Evolutionary conservation across 352 stramenopile species (phyloP), one percentile per base, ranked within the genome.

Genomic region (Peronosclerospora sorghi): DNA sequence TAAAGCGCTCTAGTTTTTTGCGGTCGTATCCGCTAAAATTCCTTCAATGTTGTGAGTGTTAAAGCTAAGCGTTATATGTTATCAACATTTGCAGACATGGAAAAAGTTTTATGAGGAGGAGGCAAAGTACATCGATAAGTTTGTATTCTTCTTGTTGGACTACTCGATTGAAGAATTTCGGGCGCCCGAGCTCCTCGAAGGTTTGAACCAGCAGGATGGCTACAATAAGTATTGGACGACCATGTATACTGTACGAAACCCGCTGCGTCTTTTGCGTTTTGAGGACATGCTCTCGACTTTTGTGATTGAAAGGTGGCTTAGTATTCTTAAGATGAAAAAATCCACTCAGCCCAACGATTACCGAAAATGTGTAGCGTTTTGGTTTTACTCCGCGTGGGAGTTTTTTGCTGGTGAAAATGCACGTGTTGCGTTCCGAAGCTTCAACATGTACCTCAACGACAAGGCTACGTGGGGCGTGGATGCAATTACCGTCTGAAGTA

Each of bases 81-180:
- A n/a, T n/a, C 13, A 37, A 10, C 3, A 26, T 48, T 4, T 54
- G 28, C 23, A 78, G 67, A 87, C 78, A 29, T 90, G 78, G 78
- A 87, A 86, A 50, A 90, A 90, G 51, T 87, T 86, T 59, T 90
- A 87, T 51, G 78, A 90, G 17, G 78, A 90, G 49, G 75, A 90
- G 28, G 78, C 78, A 45, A 87, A 85, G 58, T 87, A 87, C 69
- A 84, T 68, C 43, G 78, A 90, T 62, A 86, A 87, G 51, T 90
- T 88, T 41, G 65, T 64, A 15, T 88, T 90, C 37, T n/a, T n/a
- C n/a, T 36, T 90, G 36, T 49, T 90, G 20, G 78, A 90, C 48
- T 66, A 73, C 6, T 58, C 48, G 1, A 54, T 90, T 10, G 59
- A 77, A 18, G 78, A 86, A 37, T 88, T 90, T 47, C 68, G 60